Conservation (phyloP, 2,329 filamentous ascomycete genomes). For the Cryphonectria parasitica region DNA sequence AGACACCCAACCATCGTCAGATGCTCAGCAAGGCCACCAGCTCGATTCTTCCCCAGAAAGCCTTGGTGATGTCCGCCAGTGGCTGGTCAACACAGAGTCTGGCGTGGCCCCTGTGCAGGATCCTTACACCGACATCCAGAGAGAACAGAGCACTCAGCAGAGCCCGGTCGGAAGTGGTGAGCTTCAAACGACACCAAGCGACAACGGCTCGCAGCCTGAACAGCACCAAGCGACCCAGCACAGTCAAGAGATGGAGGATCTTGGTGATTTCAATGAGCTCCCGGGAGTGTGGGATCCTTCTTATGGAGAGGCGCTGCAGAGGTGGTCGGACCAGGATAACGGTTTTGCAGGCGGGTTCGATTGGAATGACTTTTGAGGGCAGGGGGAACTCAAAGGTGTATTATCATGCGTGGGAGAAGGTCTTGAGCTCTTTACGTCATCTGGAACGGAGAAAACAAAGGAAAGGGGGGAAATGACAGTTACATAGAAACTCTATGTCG, state of each 20-base stretch:
- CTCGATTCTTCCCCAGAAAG: not conserved
- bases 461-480: not conserved
- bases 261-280: not conserved
- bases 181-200: not conserved
- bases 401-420: not conserved
- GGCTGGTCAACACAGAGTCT: not conserved
- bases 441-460: not conserved
- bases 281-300: not conserved
- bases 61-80: not conserved
- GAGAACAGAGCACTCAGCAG: not conserved
- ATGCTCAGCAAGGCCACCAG: not conserved
- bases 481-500: not conserved
- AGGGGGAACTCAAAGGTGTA: not conserved
- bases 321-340: not conserved
- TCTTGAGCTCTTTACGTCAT: not conserved
- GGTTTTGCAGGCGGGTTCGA: not conserved
- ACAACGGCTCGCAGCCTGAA: not conserved
- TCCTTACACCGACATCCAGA: not conserved
- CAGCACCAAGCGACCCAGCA: not conserved
- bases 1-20: not conserved
- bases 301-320: not conserved
- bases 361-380: not conserved
- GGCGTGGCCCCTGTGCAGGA: not conserved
- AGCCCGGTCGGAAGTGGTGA: not conserved
- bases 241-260: not conserved